These are phyloP conservation scores for Ogataea hybrid DNA, from an alignment of 1,139 yeast species.

Conservation along the genomic window DNA sequence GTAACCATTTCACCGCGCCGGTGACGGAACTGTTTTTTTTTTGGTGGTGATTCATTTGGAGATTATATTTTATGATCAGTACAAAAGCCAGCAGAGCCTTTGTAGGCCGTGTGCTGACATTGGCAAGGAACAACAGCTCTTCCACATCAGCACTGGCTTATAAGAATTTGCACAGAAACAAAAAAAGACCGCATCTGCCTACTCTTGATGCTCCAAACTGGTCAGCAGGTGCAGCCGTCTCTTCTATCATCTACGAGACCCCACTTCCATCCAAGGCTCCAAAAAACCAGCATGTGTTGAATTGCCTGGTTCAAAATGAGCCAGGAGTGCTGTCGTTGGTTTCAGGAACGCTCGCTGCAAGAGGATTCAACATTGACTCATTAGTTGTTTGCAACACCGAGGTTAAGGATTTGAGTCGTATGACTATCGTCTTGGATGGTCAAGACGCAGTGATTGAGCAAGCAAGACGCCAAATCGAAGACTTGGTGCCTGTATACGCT, in stretches of 20 bases:
- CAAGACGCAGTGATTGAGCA: conserved; percentile 97
- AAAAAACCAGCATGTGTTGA: conserved; percentile 80
- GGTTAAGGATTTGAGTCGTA: conserved; percentile 90
- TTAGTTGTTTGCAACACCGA: conserved; percentile 96
- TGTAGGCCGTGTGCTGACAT: conserved; percentile 11
- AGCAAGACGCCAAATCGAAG: conserved; percentile 98
- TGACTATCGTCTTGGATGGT: conserved; percentile 94
- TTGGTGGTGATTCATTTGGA: conserved; percentile 6
- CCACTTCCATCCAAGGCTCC: conserved; percentile 74
- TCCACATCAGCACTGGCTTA: conserved; percentile 96
- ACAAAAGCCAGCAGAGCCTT: conserved; percentile 6
- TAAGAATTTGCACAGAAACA: conserved; percentile 84
- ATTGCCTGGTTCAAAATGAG: conserved; percentile 96
- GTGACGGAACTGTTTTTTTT: conserved; percentile 5
- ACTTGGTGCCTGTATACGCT: conserved; percentile 96
- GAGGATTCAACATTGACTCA: conserved; percentile 97
- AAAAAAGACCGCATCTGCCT: conserved; percentile 87
- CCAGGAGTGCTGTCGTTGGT: conserved; percentile 96
- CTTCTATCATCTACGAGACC: conserved; percentile 91
- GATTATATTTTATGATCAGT: conserved; percentile 13
- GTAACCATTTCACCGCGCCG: conserved; percentile 4
- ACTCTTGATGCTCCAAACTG: conserved; percentile 93
- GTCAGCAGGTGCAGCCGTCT: conserved; percentile 95
- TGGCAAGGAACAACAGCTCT: conserved; percentile 33
- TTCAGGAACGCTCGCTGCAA: conserved; percentile 94